Base-by-base conservation (phyloP, 1,139 yeast genomes). In the Yamadazyma oceani region DNA sequence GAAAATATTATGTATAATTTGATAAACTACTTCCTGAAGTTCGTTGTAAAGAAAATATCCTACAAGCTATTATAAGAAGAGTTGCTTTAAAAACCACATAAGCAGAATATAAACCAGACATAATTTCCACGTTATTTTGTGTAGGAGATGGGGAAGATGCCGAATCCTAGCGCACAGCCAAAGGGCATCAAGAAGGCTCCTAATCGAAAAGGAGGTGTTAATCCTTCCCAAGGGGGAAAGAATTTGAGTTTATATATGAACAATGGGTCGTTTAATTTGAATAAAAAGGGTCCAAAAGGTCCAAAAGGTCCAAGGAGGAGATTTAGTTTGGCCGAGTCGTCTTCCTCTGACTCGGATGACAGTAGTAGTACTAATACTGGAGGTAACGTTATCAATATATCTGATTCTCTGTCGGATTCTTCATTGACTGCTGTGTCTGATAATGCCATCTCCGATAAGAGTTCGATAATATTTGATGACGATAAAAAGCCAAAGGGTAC, bases 371-470 rank as follows among this genome's bases (percentile, higher is more conserved):
- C 43, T 3, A 39, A 41, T 26, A 33, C 39, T 14, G 40, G 44
- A 11, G 43, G 37, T 16, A 46, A 39, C 29, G 32, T 31, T 15
- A 35, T 27, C 6, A 32, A 41, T 31, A 24, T 17, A 5, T 45
- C 53, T n/a, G 53, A 42, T 9, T 50, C 58, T 6, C 58, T 53
- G 25, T 57, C 64, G 3, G 67, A 55, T 43, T 60, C 70, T 14
- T 68, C 75, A 3, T 50, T 72, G 26, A 69, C 76, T 0, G 75
- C 70, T 2, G 66, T 67, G 17, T 65, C 71, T 2, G 74, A 66
- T 27, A 54, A 54, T 30, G 68, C 26, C 3, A 28, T 60, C 16
- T 57, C 57, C 5, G 60, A 53, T 5, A 38, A 35, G 12, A 38
- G 43, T 21, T 40, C 45, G 2, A 17, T 36, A 2, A 34, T 37